Percentiles rank a stretch among this genome's conserved stretches.
phyloP scores from a whole-genome alignment of 768 basidiomycete species.

The Boletellus ananiceps region DNA sequence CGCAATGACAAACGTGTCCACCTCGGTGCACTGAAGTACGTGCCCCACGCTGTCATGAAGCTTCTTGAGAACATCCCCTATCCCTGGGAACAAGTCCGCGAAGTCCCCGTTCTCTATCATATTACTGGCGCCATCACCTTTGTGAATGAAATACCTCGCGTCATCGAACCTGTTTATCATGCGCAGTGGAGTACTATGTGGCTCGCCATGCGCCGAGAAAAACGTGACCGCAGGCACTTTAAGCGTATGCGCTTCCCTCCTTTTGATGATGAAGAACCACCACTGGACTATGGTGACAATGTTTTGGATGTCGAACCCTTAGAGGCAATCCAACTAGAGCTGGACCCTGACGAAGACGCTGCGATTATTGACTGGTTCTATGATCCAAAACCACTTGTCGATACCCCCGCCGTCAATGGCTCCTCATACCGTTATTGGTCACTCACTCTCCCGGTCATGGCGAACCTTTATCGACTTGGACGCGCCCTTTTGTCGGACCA shows the following conservation, averaged over 20 bases:
- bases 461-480: constrained; percentile 93
- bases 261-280: constrained; percentile 98
- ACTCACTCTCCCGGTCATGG: constrained; percentile 90
- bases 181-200: constrained; percentile 99
- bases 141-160: constrained; percentile 95
- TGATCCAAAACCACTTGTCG: constrained; percentile 90
- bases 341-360: constrained; percentile 87
- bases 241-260: constrained; percentile 99
- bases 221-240: constrained; percentile 97
- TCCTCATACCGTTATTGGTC: constrained; percentile 92
- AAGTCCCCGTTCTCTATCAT: constrained; percentile 97
- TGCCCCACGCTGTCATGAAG: constrained; percentile 99
- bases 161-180: constrained; percentile 97
- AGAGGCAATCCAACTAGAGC: constrained; percentile 94
- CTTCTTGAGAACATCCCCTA: constrained; percentile 96
- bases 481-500: constrained; percentile 91
- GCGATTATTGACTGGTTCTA: constrained; percentile 98
- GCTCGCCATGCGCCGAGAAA: constrained; percentile 98
- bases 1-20: constrained; percentile 99
- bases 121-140: constrained; percentile 99
- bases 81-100: constrained; percentile 99
- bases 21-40: constrained; percentile 95
- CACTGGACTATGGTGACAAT: constrained; percentile 98
- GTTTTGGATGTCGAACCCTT: constrained; percentile 96
- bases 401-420: constrained; percentile 88